Base-by-base conservation (phyloP, 441 rosid species). In the Aleurites moluccanus region DNA sequence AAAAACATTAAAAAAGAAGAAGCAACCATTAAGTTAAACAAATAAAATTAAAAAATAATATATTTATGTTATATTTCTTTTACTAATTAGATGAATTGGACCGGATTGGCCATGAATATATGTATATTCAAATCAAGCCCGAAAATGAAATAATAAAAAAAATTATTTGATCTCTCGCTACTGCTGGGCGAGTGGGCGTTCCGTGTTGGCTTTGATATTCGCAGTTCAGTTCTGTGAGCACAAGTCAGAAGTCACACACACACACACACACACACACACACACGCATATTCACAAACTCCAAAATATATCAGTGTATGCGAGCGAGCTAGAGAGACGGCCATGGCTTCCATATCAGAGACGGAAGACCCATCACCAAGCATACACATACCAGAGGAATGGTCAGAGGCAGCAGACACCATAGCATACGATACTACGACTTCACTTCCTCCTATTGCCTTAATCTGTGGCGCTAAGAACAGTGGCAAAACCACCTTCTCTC, bases 401-500 rank as follows among this genome's bases (percentile, higher is more conserved):
- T 85, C 90, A 3, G 85, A 82, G 66, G 97, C 94, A 38, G 92
- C 92, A 0, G 79, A 72, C n/a, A 78, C 81, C 67, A 83, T 94
- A 72, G 85, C 93, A 14, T 66, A 72, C 66, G 85, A 81, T 72
- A 86, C 91, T 9, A n/a, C 21, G 38, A 79, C 90, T 73, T 74
- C 88, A 28, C 83, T 83, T 14, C 89, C 93, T 60, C 91, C 90
- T 45, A 30, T 86, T 64, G 83, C 86, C 52, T 79, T 92, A 8
- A 67, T 92, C 10, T 95, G 99, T 25, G 98, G 99, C 57, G 85
- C 98, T 69, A 91, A 87, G 75, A 90, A 91, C 88, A 81, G 87
- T 65, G 99, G 99, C 80, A 92, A 90, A 75, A 85, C 92, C 76
- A 92, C 96, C 44, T 91, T 95, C 81, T 95, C 98, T 13, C 97